Conservation (phyloP, 148 eudicot species). For the Vaccinium corymbosum region DNA sequence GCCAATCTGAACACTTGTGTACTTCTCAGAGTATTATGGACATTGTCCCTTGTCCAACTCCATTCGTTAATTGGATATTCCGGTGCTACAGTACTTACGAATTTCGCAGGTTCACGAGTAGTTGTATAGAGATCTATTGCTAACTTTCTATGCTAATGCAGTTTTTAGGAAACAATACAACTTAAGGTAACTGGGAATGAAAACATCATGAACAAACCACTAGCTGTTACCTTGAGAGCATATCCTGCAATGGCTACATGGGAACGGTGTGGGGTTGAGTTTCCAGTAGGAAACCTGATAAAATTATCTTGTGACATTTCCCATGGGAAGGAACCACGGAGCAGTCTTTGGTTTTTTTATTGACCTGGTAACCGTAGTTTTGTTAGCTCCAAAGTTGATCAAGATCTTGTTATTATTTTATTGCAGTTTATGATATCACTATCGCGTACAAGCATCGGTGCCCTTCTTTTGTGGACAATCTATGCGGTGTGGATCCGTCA, state of each 20-base stretch:
- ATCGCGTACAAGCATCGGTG: conserved; percentile 67
- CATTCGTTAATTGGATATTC: not conserved
- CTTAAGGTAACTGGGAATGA: not conserved
- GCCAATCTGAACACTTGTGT: not conserved
- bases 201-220: not conserved
- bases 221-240: not conserved
- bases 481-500: conserved; percentile 65
- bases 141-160: not conserved
- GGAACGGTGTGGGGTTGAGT: not conserved
- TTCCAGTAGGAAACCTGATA: not conserved
- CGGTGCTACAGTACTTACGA: not conserved
- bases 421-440: conserved; percentile 73
- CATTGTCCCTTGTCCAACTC: not conserved
- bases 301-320: not conserved
- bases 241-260: not conserved
- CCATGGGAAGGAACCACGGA: not conserved
- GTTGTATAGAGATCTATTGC: not conserved
- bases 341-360: not conserved
- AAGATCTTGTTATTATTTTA: not conserved
- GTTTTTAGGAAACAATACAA: not conserved
- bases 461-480: conserved; percentile 62
- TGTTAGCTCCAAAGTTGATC: not conserved
- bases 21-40: not conserved
- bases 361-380: not conserved
- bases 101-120: not conserved